Percentiles rank a stretch among this genome's conserved stretches.
Conservation (phyloP, 1,139 yeast genomes). For the Saccharomyces pastorianus region DNA sequence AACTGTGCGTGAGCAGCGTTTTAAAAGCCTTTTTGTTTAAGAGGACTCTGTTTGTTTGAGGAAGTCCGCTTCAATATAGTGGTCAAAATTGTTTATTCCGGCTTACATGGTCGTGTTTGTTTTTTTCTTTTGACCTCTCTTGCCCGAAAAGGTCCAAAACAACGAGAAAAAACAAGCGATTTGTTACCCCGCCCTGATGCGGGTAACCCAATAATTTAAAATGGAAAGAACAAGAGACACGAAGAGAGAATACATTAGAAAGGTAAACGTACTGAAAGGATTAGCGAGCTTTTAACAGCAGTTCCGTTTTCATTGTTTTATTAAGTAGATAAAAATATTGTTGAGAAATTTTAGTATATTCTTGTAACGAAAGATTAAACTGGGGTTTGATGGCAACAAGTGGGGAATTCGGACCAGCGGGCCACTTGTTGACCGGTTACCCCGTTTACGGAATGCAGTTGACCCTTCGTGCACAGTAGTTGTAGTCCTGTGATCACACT, state of each 20-base stretch:
- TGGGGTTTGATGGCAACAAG: background rate
- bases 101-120: conserved; percentile 7
- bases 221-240: background rate
- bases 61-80: conserved; percentile 2
- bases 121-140: background rate
- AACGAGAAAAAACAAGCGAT: background rate
- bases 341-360: background rate
- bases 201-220: too few relatives aligned
- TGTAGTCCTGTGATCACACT: background rate
- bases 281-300: too few relatives aligned
- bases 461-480: background rate
- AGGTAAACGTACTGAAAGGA: too few relatives aligned
- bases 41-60: background rate
- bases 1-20: conserved; percentile 1
- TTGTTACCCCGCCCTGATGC: background rate
- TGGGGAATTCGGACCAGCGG: background rate
- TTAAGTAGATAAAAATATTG: too few relatives aligned
- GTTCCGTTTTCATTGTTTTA: too few relatives aligned
- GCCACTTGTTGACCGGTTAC: background rate
- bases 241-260: too few relatives aligned
- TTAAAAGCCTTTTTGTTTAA: background rate
- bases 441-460: too few relatives aligned
- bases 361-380: background rate
- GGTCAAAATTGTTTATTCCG: conserved; percentile 6
- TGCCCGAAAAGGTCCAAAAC: background rate